Conservation (phyloP, 2,329 filamentous ascomycete genomes). For the Botryotinia narcissicola region DNA sequence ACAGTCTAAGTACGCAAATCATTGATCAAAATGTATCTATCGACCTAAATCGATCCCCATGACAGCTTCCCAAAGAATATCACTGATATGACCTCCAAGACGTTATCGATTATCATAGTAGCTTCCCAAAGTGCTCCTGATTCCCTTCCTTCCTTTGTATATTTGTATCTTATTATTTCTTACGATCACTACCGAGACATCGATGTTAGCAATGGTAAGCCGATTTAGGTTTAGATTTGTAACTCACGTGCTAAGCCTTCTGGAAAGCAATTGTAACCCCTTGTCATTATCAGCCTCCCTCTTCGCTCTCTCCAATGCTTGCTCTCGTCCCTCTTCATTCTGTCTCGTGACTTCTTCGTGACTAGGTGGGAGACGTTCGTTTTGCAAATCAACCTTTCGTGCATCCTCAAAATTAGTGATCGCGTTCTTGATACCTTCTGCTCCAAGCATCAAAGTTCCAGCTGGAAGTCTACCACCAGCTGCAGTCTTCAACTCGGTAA, state of each 20-base stretch:
- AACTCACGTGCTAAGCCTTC: constrained; percentile 93
- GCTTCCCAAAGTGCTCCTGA: constrained; percentile 13
- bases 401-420: constrained; percentile 97
- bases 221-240: not conserved
- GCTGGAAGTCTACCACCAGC: constrained; percentile 88
- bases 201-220: constrained; percentile 11
- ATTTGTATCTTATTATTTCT: constrained; percentile 26
- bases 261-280: constrained; percentile 79
- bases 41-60: constrained; percentile 15
- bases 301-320: constrained; percentile 81
- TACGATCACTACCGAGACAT: constrained; percentile 29
- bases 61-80: constrained; percentile 12
- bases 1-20: constrained; percentile 4
- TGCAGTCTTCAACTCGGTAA: constrained; percentile 96
- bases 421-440: constrained; percentile 97
- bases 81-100: constrained; percentile 1
- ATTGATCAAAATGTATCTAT: constrained; percentile 20
- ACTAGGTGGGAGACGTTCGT: constrained; percentile 87
- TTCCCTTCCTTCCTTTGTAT: not conserved
- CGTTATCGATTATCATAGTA: constrained; percentile 17
- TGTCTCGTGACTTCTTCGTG: constrained; percentile 87
- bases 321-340: constrained; percentile 75
- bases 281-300: constrained; percentile 90
- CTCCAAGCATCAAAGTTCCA: constrained; percentile 95
- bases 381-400: constrained; percentile 93